Evolutionary conservation across 352 stramenopile genomes (phyloP), one percentile per base, ranked within the genome.

Genomic region (Phytophthora crassamura): DNA sequence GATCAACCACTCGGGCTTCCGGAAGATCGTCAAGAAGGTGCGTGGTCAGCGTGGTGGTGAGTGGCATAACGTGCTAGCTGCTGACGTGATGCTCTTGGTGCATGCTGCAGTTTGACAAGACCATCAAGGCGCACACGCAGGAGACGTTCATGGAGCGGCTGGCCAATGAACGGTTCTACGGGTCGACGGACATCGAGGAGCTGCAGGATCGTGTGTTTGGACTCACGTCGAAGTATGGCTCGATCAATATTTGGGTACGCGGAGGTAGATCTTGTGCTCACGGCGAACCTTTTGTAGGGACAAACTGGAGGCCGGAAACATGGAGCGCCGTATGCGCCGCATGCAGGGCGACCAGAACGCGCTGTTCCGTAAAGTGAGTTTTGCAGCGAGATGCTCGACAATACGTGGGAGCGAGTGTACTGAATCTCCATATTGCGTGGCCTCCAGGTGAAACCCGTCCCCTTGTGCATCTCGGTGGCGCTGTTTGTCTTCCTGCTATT

Each of bases 21-120:
- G 91, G 3, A 98, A 98, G 72, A 97, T 97, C 46, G 90, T 98
- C 39, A 98, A 98, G 71, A 98, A 95, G 82, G 86, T 91, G 35
- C 18, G 30, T 18, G 8, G 33, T 30, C 16, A 8, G 0, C 6
- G 4, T 61, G 45, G 28, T 68, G 43, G 7, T 16, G 14, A 30
- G 25, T 30, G 6, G 25, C 25, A 30, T 25, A 3, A 25, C 22
- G 22, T 25, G 14, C 28, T 42, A 11, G 18, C 38, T 25, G 32
- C 42, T 49, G 42, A 49, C 11, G 28, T n/a, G 14, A 22, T 43
- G 32, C 3, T 38, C 34, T 9, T 18, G 55, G 10, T 43, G 22
- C 16, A 39, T 57, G 25, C 22, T 45, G 41, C 58, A 97, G 89
- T 97, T 94, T 82, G 91, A 98, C 80, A 98, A 98, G 76, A 91